A percentile compares a stretch with the other conserved stretches of the same genome.
These are phyloP conservation scores for Coffea humblotiana DNA, from an alignment of 305 asterid genomes.

Conservation along the genomic window DNA sequence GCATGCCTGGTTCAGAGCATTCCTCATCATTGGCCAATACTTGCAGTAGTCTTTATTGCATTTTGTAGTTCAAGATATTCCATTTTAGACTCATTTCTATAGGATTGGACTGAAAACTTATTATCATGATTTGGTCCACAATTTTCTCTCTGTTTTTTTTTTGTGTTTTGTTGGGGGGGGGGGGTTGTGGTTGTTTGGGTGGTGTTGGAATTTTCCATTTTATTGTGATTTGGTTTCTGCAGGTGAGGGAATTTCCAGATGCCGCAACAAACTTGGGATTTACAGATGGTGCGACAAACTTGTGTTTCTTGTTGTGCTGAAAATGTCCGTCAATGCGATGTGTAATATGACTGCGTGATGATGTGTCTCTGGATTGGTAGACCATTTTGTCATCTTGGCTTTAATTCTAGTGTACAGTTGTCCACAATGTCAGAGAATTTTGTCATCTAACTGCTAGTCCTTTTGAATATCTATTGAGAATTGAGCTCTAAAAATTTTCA, in stretches of 20 bases:
- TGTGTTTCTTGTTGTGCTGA: neutral
- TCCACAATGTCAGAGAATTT: neutral
- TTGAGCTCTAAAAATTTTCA: too few species aligned
- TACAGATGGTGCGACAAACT: neutral
- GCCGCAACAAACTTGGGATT: neutral
- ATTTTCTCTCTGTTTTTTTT: too few species aligned
- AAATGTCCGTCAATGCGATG: neutral
- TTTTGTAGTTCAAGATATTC: neutral
- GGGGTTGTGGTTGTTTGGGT: too few species aligned
- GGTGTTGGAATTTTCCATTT: neutral
- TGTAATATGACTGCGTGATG: neutral
- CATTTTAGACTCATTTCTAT: neutral
- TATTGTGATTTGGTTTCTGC: neutral
- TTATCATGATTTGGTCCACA: neutral
- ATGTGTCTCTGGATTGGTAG: neutral
- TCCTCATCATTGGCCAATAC: neutral
- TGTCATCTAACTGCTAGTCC: neutral
- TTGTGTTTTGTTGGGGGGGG: too few species aligned
- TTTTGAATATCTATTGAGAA: too few species aligned
- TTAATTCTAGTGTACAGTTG: neutral
- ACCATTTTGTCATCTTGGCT: neutral
- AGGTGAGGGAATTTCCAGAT: constrained; percentile 1
- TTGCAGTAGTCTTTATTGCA: neutral
- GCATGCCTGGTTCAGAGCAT: neutral
- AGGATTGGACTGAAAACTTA: neutral